These are phyloP conservation scores for Stygiomarasmius scandens DNA, from an alignment of 1,284 basidiomycete genomes.

Conservation along the genomic window DNA sequence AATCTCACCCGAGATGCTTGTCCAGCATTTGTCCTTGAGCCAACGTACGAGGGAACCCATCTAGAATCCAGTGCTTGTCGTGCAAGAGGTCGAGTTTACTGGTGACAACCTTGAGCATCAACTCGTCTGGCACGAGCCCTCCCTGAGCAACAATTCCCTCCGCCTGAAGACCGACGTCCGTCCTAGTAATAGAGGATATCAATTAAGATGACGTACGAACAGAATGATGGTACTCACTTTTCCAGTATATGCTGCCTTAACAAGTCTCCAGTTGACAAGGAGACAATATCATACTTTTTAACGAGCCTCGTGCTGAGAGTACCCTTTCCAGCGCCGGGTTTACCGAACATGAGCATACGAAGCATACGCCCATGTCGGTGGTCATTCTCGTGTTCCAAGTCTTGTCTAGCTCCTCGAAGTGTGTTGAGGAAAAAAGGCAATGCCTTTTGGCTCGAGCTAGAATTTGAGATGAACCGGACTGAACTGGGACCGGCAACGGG, in stretches of 20 bases:
- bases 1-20: conserved; percentile 62
- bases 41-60: conserved; percentile 95
- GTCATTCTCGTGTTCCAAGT: conserved; percentile 11
- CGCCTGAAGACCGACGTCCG: conserved; percentile 70
- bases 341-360: conserved; percentile 83
- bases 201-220: background rate
- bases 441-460: background rate
- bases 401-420: conserved; percentile 30
- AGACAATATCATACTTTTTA: conserved; percentile 74
- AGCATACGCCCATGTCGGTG: conserved; percentile 39
- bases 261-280: conserved; percentile 81
- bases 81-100: conserved; percentile 70
- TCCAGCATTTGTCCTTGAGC: conserved; percentile 89
- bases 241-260: conserved; percentile 79
- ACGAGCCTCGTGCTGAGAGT: conserved; percentile 75
- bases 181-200: conserved; percentile 39
- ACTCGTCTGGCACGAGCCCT: conserved; percentile 74
- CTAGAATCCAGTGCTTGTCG: conserved; percentile 89
- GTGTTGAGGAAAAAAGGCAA: conserved; percentile 41
- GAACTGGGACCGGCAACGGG: background rate
- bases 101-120: conserved; percentile 76
- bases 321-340: conserved; percentile 81
- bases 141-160: conserved; percentile 78
- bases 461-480: background rate
- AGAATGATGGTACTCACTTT: conserved; percentile 37